phyloP scores from a whole-genome alignment of 352 stramenopile genomes.

The Peronospora farinosa region DNA sequence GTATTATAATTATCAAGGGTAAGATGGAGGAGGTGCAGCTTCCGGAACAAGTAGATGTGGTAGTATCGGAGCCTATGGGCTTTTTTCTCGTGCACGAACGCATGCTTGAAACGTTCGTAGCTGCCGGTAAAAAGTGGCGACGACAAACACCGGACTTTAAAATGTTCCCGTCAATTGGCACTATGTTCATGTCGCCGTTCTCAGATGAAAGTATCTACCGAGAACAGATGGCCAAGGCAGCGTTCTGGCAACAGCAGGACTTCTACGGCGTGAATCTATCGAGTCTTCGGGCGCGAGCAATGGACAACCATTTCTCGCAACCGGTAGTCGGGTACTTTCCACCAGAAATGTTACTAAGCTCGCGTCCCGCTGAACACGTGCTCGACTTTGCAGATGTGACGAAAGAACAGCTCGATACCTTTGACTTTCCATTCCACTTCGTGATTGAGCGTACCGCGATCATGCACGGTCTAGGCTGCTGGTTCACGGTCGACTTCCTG shows the following conservation, averaged over 20 bases:
- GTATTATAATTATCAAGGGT: constrained; percentile 96
- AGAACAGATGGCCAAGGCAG: constrained; percentile 88
- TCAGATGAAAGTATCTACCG: constrained; percentile 91
- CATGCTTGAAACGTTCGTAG: constrained; percentile 98
- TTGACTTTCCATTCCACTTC: constrained; percentile 89
- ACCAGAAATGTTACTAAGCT: constrained; percentile 63
- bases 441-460: constrained; percentile 85
- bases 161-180: constrained; percentile 97
- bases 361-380: constrained; percentile 48
- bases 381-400: constrained; percentile 84
- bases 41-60: constrained; percentile 95
- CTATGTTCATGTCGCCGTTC: constrained; percentile 96
- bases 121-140: constrained; percentile 92
- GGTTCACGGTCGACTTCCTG: constrained; percentile 98
- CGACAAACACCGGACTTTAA: constrained; percentile 55
- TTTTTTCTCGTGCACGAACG: constrained; percentile 99
- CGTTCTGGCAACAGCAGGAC: constrained; percentile 93
- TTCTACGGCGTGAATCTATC: constrained; percentile 97
- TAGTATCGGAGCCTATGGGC: constrained; percentile 99
- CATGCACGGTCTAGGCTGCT: constrained; percentile 96
- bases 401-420: constrained; percentile 75
- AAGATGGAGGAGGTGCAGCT: constrained; percentile 96
- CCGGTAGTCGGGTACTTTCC: constrained; percentile 92
- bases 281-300: constrained; percentile 88
- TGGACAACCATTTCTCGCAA: constrained; percentile 97